Evolutionary conservation across 345 rosid genomes (phyloP), one percentile per base, ranked within the genome.

Genomic region (Laguncularia racemosa): DNA sequence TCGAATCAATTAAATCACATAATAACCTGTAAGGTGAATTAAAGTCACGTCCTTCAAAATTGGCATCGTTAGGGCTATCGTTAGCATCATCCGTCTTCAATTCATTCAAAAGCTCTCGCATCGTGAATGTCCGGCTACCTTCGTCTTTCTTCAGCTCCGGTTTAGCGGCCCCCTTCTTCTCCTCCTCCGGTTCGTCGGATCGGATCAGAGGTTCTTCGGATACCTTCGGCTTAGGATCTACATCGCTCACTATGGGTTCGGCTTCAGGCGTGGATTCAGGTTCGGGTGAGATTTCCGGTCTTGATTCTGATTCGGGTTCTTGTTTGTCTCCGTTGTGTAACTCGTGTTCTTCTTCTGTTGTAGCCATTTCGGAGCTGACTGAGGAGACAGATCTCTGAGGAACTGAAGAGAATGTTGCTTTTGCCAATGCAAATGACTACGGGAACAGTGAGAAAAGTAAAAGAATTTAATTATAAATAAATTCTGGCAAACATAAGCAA

Each of bases 21-120:
- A 55, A 46, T 28, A 20, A 85, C 96, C 98, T 86, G 71, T 76
- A 64, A 46, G 84, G 91, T 58, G 96, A 78, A 40, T 12, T 68
- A 44, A 67, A 53, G 49, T 71, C 68, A 13, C 44, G 50, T 23
- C 53, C 44, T 17, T 47, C 46, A 16, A 49, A 56, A 10, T 44
- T 50, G 20, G 64, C 49, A 44, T 51, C 44, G n/a, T 21, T 45
- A 20, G 50, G 44, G 21, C 67, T 65, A 68, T 73, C 75, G 3
- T 74, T 77, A 8, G 73, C 89, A 58, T 81, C 92, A 4, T 84
- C 95, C 67, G 67, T 79, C 71, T 91, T 88, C 64, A 88, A 67
- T 62, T 85, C 95, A 57, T 69, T 80, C 46, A 86, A 89, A 56
- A 92, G 62, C 62, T 92, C 91, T 60, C 98, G 76, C 96, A 86